These are phyloP conservation scores for Coemansia sp. DNA, from an alignment of 192 early-diverging fungal genomes.

Conservation along the genomic window DNA sequence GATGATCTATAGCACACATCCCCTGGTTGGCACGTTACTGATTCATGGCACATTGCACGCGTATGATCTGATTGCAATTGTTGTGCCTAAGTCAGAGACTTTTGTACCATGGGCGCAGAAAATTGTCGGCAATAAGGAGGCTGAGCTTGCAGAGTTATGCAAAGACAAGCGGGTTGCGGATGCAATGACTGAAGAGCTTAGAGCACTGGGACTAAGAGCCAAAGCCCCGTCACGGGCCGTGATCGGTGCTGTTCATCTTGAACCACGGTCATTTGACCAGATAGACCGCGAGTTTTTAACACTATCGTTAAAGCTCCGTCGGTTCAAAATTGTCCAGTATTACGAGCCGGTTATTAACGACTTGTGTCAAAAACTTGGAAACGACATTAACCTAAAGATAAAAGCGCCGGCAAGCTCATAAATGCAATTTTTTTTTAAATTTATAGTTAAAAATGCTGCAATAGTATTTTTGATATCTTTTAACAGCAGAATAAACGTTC, in stretches of 20 bases:
- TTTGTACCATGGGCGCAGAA: constrained; percentile 44
- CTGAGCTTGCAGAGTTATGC: constrained; percentile 1
- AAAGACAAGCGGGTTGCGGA: constrained; percentile 1
- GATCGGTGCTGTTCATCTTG: not conserved
- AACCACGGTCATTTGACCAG: not conserved
- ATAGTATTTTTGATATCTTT: too few species aligned
- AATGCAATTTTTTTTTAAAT: too few species aligned
- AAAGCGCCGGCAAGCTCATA: too few species aligned
- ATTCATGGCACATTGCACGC: constrained; percentile 56
- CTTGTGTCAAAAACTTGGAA: too few species aligned
- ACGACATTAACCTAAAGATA: too few species aligned
- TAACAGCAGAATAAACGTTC: too few species aligned
- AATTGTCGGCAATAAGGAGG: not conserved
- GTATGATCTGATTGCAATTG: constrained; percentile 47
- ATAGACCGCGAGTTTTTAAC: not conserved
- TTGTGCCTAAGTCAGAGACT: constrained; percentile 56
- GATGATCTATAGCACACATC: constrained; percentile 45
- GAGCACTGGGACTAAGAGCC: not conserved
- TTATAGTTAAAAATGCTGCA: too few species aligned
- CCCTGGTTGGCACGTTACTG: constrained; percentile 53
- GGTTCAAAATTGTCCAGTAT: too few species aligned
- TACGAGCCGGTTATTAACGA: too few species aligned
- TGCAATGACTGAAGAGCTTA: not conserved
- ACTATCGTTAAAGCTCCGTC: not conserved
- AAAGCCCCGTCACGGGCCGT: not conserved